Conservation (phyloP, 176 grass and related monocot species). For the Avena atlantica region DNA sequence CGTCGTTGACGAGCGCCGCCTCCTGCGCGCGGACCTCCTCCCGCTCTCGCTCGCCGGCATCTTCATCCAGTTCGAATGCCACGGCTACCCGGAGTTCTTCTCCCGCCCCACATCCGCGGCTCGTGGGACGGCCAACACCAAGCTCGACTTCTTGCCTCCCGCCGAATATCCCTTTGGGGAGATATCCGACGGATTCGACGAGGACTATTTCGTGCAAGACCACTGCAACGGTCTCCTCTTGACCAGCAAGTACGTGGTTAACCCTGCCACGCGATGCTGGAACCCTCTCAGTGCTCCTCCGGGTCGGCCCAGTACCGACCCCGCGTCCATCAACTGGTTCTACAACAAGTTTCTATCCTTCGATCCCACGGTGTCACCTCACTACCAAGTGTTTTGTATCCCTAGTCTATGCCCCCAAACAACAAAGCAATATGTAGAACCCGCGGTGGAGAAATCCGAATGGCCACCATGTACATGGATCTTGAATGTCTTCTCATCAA, state of each 20-base stretch:
- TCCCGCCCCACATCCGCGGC: too few relatives aligned
- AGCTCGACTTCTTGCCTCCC: too few relatives aligned
- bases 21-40: background rate
- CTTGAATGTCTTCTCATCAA: background rate
- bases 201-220: background rate
- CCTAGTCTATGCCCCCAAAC: background rate
- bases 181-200: too few relatives aligned
- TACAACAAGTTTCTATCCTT: background rate
- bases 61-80: background rate
- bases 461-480: background rate
- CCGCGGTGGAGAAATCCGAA: background rate
- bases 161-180: too few relatives aligned
- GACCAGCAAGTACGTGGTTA: background rate
- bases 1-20: background rate
- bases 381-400: background rate
- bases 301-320: background rate
- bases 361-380: background rate
- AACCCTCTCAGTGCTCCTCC: background rate
- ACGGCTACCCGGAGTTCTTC: background rate
- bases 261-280: background rate
- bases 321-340: background rate
- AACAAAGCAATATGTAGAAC: background rate
- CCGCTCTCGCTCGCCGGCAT: background rate
- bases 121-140: too few relatives aligned
- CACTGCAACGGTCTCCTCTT: background rate